Evolutionary conservation across 2,329 filamentous ascomycete genomes (phyloP).

Genomic region (Aspergillus floridensis): DNA sequence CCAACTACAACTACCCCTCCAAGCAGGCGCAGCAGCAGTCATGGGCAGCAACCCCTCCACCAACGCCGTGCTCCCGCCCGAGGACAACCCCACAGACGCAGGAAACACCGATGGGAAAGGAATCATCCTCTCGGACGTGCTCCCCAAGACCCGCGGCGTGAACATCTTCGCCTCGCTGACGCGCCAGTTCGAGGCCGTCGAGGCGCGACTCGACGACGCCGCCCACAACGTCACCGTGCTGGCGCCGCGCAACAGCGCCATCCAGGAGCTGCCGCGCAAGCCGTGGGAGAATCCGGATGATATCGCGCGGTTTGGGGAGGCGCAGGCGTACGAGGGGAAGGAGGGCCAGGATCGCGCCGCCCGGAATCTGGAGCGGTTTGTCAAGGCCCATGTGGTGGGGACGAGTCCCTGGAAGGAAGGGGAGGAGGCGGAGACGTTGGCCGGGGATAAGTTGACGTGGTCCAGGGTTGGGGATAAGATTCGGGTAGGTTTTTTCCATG

Average conservation of each 20-base stretch:
- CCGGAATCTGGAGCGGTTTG: conserved; percentile 73
- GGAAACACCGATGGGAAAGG: conserved; percentile 39
- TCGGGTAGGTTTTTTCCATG: conserved; percentile 51
- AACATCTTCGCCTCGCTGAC: conserved; percentile 82
- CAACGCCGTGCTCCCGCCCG: conserved; percentile 22
- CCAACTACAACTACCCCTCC: conserved; percentile 27
- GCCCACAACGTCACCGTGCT: conserved; percentile 75
- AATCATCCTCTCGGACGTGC: conserved; percentile 76
- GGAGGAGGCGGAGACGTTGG: conserved; percentile 64
- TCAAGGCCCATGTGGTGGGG: conserved; percentile 79
- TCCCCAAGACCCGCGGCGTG: conserved; percentile 73
- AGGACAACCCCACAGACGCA: conserved; percentile 33
- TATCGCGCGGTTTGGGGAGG: conserved; percentile 62
- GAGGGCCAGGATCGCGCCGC: conserved; percentile 74
- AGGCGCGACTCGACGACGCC: conserved; percentile 65
- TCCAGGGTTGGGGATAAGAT: conserved; percentile 64
- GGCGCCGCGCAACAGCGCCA: conserved; percentile 78
- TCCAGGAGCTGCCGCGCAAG: conserved; percentile 76
- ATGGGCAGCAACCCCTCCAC: conserved; percentile 14
- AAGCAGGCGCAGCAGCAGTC: conserved; percentile 17
- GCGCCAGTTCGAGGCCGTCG: conserved; percentile 69
- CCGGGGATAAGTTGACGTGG: conserved; percentile 78
- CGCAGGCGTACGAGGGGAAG: conserved; percentile 69
- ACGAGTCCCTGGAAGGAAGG: conserved; percentile 71
- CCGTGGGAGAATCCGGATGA: conserved; percentile 69